Percentiles rank a stretch among this genome's conserved stretches.
phyloP scores from a whole-genome alignment of 2,329 filamentous ascomycete species.

The Stemphylium vesicarium region DNA sequence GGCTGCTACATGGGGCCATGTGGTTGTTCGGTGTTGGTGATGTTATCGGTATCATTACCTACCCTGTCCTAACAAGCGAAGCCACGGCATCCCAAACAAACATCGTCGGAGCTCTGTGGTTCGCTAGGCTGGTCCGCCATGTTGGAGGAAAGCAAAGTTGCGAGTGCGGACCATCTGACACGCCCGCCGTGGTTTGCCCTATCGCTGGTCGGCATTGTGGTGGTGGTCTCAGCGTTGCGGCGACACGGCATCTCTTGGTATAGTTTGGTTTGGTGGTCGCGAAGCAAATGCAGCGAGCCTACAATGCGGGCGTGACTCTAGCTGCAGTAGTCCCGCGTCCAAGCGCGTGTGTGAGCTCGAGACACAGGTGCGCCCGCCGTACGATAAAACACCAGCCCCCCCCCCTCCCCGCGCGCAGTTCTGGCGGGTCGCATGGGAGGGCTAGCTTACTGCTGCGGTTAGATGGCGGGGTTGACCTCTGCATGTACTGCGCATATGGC shows the following conservation, averaged over 20 bases:
- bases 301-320: slow-evolving; percentile 8
- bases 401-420: no score
- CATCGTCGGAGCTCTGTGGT: slow-evolving; percentile 6
- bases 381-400: no score
- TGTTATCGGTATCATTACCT: neutral
- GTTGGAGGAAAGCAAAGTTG: neutral
- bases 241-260: neutral
- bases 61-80: neutral
- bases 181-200: neutral
- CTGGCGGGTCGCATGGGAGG: no score
- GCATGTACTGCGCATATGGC: neutral
- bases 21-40: neutral
- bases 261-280: slow-evolving; percentile 9
- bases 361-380: neutral
- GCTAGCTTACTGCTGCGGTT: neutral
- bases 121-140: neutral
- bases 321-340: slow-evolving; percentile 20
- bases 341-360: neutral
- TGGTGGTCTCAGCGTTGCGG: slow-evolving; percentile 6
- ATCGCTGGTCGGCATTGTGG: neutral
- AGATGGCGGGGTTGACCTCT: neutral
- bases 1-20: neutral
- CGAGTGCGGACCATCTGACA: slow-evolving; percentile 2
- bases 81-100: slow-evolving; percentile 11
- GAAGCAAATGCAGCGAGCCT: slow-evolving; percentile 9